Base-by-base conservation (phyloP, 1,284 basidiomycete species). In the Takashimella koratensis region DNA sequence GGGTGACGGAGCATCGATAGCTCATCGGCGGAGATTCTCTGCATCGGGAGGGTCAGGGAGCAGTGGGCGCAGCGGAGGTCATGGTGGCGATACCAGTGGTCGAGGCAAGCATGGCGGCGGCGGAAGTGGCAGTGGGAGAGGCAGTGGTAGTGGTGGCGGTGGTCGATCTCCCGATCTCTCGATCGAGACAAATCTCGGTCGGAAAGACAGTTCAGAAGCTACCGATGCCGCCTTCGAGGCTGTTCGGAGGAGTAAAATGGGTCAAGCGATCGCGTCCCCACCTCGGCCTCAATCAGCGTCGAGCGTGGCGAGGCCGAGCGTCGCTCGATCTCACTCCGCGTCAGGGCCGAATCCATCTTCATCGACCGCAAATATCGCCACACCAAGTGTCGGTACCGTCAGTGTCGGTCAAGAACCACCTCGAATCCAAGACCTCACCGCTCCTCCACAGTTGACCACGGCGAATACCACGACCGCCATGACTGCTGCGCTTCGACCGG, bases 371-470 rank as follows among this genome's bases (percentile, higher is more conserved):
- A n/a, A n/a, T n/a, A n/a, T n/a, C n/a, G n/a, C n/a, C n/a, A n/a
- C n/a, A n/a, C n/a, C n/a, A n/a, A n/a, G n/a, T n/a, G n/a, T n/a
- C n/a, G n/a, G n/a, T n/a, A n/a, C n/a, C n/a, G n/a, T n/a, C n/a
- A n/a, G n/a, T n/a, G n/a, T n/a, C n/a, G n/a, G n/a, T n/a, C n/a
- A n/a, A 1, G 30, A 56, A n/a, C 61, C 62, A 41, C 63, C 63
- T 22, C 21, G 41, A 5, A 66, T 68, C 20, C 44, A 58, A 19
- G 55, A 64, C 42, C 49, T 65, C 8, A 52, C 64, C 16, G 49
- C 54, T n/a, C 49, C 51, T 4, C 60, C 59, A 8, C 21, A 49
- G 5, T 49, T 56, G 11, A 41, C 43, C 13, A 47, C 40, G 22
- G 42, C 51, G 21, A 47, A n/a, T 49, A 30, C 23, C 13, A 44